Base-by-base conservation (phyloP, 1,284 basidiomycete genomes). In the Ustilago hordei region DNA sequence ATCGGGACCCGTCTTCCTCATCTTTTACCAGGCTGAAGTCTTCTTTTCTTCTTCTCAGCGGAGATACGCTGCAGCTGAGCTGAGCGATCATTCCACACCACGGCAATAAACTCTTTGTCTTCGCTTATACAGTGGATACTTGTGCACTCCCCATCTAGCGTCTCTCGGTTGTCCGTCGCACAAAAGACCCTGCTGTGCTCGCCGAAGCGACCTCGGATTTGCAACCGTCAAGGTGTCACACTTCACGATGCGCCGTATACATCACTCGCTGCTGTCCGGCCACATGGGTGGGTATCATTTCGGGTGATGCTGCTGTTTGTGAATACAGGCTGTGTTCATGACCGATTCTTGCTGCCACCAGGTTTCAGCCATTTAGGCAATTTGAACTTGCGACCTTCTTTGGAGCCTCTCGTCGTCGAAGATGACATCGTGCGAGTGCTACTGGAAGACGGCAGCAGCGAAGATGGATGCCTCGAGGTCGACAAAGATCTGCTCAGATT, bases 311-410 rank as follows among this genome's bases (percentile, higher is more conserved):
- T 32, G 55, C 53, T 34, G 3, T 23, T 8, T 11, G 53, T 19
- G 7, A 45, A 6, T 19, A 11, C 2, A 55, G 39, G 31, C 15
- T 5, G 6, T 31, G n/a, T 47, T 56, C 36, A 19, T 17, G 35
- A 38, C 47, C 41, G 36, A 43, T 60, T 36, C 39, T 63, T 75
- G 34, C 60, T 70, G 28, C 56, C 53, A 9, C 58, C 39, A 15
- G 57, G 64, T 55, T 69, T 76, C 60, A 76, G 52, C 74, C 74
- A 76, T 19, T 56, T 71, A 12, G 74, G 74, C 56, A 76, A 47
- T 55, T 62, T 68, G 19, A 76, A 63, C 60, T 76, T 76, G 54
- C 59, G 60, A 15, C 61, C 62, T 41, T 61, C 72, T 35, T 48
- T 39, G 17, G 66, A 65, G 47, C 64, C 43, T 45, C 43, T 67